Percentiles rank a stretch among this genome's conserved stretches.
phyloP scores from a whole-genome alignment of 192 early-diverging fungal genomes.

The Cladochytrium replicatum region DNA sequence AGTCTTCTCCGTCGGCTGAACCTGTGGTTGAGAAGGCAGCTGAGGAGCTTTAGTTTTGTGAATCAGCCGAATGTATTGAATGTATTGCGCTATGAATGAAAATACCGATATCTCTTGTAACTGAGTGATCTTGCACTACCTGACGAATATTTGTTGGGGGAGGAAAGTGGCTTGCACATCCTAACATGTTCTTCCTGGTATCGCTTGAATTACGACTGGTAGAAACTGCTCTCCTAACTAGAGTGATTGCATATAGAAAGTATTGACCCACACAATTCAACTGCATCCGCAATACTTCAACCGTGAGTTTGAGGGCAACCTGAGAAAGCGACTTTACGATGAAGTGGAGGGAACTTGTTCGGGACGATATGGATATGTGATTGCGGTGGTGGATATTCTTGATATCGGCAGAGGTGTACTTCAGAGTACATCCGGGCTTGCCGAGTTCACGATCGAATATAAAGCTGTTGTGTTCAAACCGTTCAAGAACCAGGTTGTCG shows the following conservation, averaged over 20 bases:
- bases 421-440: conserved; percentile 67
- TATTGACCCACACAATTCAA: conserved; percentile 83
- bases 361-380: conserved; percentile 88
- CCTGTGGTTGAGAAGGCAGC: no score
- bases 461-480: conserved; percentile 96
- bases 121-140: no score
- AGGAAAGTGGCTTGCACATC: no score
- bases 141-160: no score
- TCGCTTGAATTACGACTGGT: no score
- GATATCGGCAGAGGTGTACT: conserved; percentile 66
- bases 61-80: no score
- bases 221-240: no score
- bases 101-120: no score
- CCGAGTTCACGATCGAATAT: conserved; percentile 87
- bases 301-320: conserved; percentile 60
- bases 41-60: no score
- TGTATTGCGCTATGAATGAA: no score
- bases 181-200: no score
- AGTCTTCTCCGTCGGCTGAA: no score
- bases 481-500: conserved; percentile 92
- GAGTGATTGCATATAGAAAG: conserved; percentile 44
- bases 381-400: conserved; percentile 69
- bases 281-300: conserved; percentile 86
- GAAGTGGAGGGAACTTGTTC: conserved; percentile 95
- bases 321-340: conserved; percentile 73